These are phyloP conservation scores for Alternaria novae-zelandiae DNA, from an alignment of 2,329 filamentous ascomycete species.

Conservation along the genomic window DNA sequence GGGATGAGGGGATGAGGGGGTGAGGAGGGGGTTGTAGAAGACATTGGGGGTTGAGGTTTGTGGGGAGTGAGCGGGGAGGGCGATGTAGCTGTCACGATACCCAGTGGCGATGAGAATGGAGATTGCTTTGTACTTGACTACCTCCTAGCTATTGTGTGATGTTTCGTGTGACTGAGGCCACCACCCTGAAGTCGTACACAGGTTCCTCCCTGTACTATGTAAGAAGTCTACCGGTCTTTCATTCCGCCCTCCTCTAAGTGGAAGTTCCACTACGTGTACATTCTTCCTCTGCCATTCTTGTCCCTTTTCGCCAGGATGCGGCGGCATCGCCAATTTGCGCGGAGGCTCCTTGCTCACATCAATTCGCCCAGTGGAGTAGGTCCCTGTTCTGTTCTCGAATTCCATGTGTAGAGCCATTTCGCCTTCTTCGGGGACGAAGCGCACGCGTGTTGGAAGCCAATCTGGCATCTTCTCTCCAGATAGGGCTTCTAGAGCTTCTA, in stretches of 20 bases:
- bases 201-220: slow-evolving; percentile 26
- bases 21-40: not conserved
- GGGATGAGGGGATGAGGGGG: not conserved
- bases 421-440: slow-evolving; percentile 37
- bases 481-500: slow-evolving; percentile 32
- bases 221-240: slow-evolving; percentile 18
- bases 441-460: slow-evolving; percentile 36
- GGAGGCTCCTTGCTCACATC: slow-evolving; percentile 12
- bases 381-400: slow-evolving; percentile 24
- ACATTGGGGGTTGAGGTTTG: not conserved
- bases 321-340: not conserved
- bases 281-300: slow-evolving; percentile 12
- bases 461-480: slow-evolving; percentile 34
- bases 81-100: not conserved
- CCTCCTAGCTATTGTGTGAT: not conserved
- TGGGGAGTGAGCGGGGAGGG: not conserved
- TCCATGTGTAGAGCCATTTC: slow-evolving; percentile 40
- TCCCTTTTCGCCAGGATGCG: not conserved
- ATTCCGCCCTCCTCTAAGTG: not conserved
- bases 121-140: not conserved
- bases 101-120: not conserved
- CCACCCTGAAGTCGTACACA: slow-evolving; percentile 31
- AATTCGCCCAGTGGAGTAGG: slow-evolving; percentile 8
- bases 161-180: slow-evolving; percentile 22
- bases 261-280: slow-evolving; percentile 2